Evolutionary conservation across 768 basidiomycete genomes (phyloP).

Genomic region (Pleurotus sapidus): DNA sequence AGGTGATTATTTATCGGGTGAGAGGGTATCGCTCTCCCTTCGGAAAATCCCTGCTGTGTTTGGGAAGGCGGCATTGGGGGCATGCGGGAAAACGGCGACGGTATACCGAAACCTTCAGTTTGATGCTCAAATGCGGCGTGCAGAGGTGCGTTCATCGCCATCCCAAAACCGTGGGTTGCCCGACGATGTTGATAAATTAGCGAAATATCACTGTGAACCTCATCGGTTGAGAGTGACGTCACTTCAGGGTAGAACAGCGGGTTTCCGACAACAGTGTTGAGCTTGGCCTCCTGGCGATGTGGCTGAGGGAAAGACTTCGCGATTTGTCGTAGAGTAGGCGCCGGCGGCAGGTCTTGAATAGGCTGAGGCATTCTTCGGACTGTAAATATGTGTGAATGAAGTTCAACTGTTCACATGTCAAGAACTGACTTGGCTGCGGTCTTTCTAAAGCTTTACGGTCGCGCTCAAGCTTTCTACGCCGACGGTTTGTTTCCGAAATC

Average conservation of each 20-base stretch:
- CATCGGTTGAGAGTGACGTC: constrained; percentile 40
- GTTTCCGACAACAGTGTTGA: constrained; percentile 3
- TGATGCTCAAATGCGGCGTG: not conserved
- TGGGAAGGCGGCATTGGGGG: not conserved
- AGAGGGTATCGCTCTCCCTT: not conserved
- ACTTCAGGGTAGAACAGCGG: constrained; percentile 42
- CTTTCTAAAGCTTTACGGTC: constrained; percentile 78
- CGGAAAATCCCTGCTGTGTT: not conserved
- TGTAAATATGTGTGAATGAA: constrained; percentile 17
- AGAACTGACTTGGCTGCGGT: constrained; percentile 64
- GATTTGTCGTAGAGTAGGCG: constrained; percentile 67
- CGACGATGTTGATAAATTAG: constrained; percentile 47
- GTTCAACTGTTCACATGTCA: not conserved
- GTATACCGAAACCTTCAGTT: constrained; percentile 6
- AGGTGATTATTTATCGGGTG: constrained; percentile 1
- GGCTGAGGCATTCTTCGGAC: constrained; percentile 62
- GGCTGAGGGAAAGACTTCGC: constrained; percentile 50
- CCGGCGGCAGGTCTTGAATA: constrained; percentile 46
- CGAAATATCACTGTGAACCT: constrained; percentile 53
- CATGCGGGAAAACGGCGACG: constrained; percentile 5
- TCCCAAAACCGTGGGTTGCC: constrained; percentile 7
- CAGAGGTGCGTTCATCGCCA: constrained; percentile 8
- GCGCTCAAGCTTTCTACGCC: constrained; percentile 79
- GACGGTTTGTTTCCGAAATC: constrained; percentile 87
- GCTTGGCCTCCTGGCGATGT: constrained; percentile 5